Percentiles rank a stretch among this genome's conserved stretches.
phyloP scores from a whole-genome alignment of 139 green algal genomes.

The Asterochloris erici region DNA sequence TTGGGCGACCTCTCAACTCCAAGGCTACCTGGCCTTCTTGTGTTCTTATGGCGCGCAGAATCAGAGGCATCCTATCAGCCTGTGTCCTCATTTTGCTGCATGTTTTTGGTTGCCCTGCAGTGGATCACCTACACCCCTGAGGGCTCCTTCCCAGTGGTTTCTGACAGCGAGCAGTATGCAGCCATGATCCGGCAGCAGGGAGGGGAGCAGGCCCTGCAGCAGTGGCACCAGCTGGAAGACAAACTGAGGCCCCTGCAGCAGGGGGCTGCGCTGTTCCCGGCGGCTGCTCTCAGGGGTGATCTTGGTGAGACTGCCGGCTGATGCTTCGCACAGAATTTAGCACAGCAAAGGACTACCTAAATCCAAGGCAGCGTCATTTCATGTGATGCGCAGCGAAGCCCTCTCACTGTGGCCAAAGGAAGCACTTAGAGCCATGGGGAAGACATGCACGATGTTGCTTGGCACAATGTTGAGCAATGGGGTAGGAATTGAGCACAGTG shows the following conservation, averaged over 20 bases:
- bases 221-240: constrained; percentile 58
- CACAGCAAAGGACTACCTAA: no score
- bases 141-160: constrained; percentile 60
- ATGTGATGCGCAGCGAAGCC: no score
- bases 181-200: constrained; percentile 44
- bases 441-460: no score
- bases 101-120: constrained; percentile 27
- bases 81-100: neutral
- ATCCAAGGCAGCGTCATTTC: no score
- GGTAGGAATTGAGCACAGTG: no score
- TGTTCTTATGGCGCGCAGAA: neutral
- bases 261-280: constrained; percentile 64
- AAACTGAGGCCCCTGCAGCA: constrained; percentile 59
- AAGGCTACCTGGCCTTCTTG: neutral
- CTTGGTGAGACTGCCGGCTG: constrained; percentile 1
- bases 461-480: no score
- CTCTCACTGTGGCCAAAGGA: no score
- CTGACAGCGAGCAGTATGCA: constrained; percentile 46
- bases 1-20: neutral
- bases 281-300: constrained; percentile 60
- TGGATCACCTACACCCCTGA: constrained; percentile 76
- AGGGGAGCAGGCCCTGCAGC: constrained; percentile 38
- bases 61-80: neutral
- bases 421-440: no score
- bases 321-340: no score